Conservation (phyloP, 129 eudicot genomes). For the Apium graveolens region DNA sequence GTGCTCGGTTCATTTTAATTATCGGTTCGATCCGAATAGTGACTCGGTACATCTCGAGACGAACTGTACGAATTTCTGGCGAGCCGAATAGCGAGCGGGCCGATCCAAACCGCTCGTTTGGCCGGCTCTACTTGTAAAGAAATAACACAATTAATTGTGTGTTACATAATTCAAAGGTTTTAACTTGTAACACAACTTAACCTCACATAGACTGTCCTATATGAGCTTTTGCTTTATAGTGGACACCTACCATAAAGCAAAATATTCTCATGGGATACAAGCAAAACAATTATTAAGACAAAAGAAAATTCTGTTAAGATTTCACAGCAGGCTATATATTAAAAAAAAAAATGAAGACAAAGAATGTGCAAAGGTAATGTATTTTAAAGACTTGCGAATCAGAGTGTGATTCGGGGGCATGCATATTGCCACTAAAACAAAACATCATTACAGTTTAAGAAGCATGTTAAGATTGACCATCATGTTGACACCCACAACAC, state of each 20-base stretch:
- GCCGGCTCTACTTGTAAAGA: neutral
- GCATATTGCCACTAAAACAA: neutral
- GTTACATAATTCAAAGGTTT: neutral
- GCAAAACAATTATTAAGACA: neutral
- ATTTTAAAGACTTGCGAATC: neutral
- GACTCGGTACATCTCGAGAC: no score
- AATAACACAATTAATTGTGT: neutral
- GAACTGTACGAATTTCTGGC: no score
- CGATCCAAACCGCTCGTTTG: no score
- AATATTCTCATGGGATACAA: neutral
- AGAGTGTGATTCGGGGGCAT: neutral
- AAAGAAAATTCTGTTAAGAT: neutral
- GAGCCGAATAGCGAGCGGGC: no score
- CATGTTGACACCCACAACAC: neutral
- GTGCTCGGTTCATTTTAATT: no score
- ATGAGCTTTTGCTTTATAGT: neutral
- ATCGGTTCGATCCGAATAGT: no score
- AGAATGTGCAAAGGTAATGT: neutral
- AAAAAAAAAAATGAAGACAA: neutral
- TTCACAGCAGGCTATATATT: neutral
- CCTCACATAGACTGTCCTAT: neutral
- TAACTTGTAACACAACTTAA: neutral
- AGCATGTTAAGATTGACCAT: slow-evolving; percentile 1
- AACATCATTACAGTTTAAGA: neutral
- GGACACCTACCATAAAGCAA: slow-evolving; percentile 4